Percentiles rank a stretch among this genome's conserved stretches.
These are phyloP conservation scores for Colletotrichum sublineola DNA, from an alignment of 2,329 filamentous ascomycete species.

Conservation along the genomic window DNA sequence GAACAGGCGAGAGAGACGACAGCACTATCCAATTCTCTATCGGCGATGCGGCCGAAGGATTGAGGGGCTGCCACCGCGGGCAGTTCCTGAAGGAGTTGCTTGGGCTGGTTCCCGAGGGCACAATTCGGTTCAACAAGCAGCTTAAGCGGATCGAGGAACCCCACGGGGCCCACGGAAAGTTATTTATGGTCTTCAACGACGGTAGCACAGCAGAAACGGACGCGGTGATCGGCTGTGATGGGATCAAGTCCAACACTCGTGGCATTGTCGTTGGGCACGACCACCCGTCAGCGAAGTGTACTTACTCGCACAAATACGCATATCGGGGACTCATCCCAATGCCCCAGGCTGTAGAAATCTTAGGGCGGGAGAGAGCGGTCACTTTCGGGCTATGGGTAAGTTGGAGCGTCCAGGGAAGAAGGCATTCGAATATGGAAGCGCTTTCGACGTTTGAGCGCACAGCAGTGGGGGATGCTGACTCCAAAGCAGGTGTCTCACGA, in stretches of 20 bases:
- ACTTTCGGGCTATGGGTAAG: conserved; percentile 67
- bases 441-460: conserved; percentile 40
- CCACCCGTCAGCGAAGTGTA: conserved; percentile 53
- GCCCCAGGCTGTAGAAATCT: conserved; percentile 62
- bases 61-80: conserved; percentile 31
- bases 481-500: conserved; percentile 55
- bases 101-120: conserved; percentile 50
- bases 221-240: conserved; percentile 69
- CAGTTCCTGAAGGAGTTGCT: conserved; percentile 53
- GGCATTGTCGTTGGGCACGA: conserved; percentile 62
- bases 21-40: conserved; percentile 12
- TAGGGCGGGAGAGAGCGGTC: conserved; percentile 56
- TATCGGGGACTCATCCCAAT: conserved; percentile 65
- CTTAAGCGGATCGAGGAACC: conserved; percentile 49
- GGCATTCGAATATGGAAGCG: neutral
- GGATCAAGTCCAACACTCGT: conserved; percentile 65
- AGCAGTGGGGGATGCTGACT: neutral
- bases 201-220: conserved; percentile 55
- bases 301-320: conserved; percentile 69
- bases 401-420: conserved; percentile 46
- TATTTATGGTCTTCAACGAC: conserved; percentile 54
- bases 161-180: conserved; percentile 15
- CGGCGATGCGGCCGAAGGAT: neutral
- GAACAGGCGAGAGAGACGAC: conserved; percentile 12
- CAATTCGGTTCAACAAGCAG: conserved; percentile 47